These are phyloP conservation scores for Tritrichomonas foetus DNA, from an alignment of 208 protist genomes.

Conservation along the genomic window DNA sequence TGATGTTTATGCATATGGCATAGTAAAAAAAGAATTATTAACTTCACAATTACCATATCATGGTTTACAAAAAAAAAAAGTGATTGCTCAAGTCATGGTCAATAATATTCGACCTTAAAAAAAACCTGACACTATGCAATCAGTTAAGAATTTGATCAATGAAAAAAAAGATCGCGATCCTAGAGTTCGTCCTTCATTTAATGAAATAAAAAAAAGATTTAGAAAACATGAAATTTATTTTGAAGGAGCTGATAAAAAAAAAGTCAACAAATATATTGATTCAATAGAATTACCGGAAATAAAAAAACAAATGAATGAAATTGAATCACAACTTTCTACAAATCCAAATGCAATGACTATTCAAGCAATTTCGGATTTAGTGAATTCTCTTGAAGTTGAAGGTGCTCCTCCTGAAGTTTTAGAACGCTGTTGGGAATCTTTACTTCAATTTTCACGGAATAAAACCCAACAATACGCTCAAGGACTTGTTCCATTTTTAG, in stretches of 20 bases:
- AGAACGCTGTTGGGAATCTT: not conserved
- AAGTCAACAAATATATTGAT: not conserved
- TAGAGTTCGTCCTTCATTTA: not conserved
- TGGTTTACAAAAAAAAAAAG: not conserved
- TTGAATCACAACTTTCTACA: too few relatives aligned
- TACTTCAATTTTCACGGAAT: not conserved
- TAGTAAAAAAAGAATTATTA: not conserved
- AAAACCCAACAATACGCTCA: not conserved
- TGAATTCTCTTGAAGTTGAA: not conserved
- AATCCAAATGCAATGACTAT: too few relatives aligned
- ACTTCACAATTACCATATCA: not conserved
- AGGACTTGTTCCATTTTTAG: not conserved
- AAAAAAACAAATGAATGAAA: too few relatives aligned
- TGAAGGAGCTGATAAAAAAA: not conserved
- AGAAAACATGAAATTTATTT: not conserved
- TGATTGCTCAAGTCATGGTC: not conserved
- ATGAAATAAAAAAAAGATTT: not conserved
- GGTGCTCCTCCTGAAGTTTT: not conserved
- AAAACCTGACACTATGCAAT: too few relatives aligned
- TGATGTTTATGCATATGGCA: conserved; percentile 15
- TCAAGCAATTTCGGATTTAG: not conserved
- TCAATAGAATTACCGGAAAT: too few relatives aligned
- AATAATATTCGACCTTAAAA: not conserved
- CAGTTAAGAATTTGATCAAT: not conserved
- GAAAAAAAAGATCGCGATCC: not conserved